Evolutionary conservation across 2,329 filamentous ascomycete species (phyloP).

Genomic region (Calonectria naviculata): DNA sequence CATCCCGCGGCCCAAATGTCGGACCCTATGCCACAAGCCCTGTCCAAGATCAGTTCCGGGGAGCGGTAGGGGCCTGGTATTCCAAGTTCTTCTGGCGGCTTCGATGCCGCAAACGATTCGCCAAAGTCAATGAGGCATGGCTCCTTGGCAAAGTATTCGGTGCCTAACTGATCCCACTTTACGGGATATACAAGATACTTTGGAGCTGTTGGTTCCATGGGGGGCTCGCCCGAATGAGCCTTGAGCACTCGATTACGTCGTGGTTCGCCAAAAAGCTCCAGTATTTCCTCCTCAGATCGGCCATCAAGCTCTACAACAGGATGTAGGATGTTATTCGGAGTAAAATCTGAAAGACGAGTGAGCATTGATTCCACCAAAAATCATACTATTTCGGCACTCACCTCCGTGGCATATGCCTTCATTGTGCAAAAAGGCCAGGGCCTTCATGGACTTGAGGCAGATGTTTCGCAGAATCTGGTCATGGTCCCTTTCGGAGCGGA

Average conservation of each 20-base stretch:
- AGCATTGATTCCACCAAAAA: neutral
- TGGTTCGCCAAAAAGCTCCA: no score
- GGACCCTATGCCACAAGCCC: constrained; percentile 23
- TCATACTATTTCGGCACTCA: neutral
- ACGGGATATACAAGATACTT: no score
- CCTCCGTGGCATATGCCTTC: neutral
- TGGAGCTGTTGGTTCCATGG: no score
- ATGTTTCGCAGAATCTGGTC: neutral
- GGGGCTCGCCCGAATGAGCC: no score
- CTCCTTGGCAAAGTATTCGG: neutral
- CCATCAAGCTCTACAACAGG: neutral
- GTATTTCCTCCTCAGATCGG: no score
- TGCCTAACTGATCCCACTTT: no score
- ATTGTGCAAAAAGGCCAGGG: neutral
- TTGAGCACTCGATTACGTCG: no score
- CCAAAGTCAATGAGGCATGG: constrained; percentile 28
- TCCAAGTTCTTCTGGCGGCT: constrained; percentile 27
- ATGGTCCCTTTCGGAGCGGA: neutral
- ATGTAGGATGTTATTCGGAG: neutral
- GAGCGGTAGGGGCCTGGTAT: constrained; percentile 39
- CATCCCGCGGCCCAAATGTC: constrained; percentile 46
- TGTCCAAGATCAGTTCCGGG: constrained; percentile 40
- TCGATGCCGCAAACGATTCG: constrained; percentile 11
- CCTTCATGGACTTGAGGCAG: neutral
- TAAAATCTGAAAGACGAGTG: neutral